These are phyloP conservation scores for Pseudoneurospora amorphoporcata DNA, from an alignment of 495 filamentous ascomycete genomes.

Conservation along the genomic window DNA sequence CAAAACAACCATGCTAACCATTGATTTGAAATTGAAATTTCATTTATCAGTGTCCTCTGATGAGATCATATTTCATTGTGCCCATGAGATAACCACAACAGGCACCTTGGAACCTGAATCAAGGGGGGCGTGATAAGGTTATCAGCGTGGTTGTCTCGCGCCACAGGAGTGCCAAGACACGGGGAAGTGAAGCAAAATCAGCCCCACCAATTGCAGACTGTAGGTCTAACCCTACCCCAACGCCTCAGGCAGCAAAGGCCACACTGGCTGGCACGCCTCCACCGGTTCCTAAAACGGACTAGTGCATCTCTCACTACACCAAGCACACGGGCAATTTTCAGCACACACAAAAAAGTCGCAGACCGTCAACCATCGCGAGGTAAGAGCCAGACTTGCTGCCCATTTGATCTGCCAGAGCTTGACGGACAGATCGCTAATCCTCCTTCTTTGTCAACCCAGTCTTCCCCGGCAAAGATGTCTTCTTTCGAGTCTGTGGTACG, in stretches of 20 bases:
- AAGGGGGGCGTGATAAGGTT: not conserved
- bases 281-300: slow-evolving; percentile 22
- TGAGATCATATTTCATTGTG: not conserved
- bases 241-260: slow-evolving; percentile 27
- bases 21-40: not conserved
- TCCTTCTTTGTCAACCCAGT: slow-evolving; percentile 22
- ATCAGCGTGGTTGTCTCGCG: not conserved
- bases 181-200: not conserved
- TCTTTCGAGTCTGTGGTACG: slow-evolving; percentile 93
- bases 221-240: slow-evolving; percentile 40
- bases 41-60: not conserved
- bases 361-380: slow-evolving; percentile 28
- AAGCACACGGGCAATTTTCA: slow-evolving; percentile 26
- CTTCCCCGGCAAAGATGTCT: slow-evolving; percentile 72
- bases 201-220: slow-evolving; percentile 12
- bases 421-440: slow-evolving; percentile 25
- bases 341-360: slow-evolving; percentile 28
- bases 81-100: not conserved
- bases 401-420: slow-evolving; percentile 26
- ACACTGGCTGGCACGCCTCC: slow-evolving; percentile 25
- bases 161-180: not conserved
- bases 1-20: not conserved
- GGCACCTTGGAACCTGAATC: not conserved
- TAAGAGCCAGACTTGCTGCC: slow-evolving; percentile 26
- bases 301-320: slow-evolving; percentile 22